A percentile compares a stretch with the other conserved stretches of the same genome.
Conservation (phyloP, 148 eudicot species). For the Pharnaceum exiguum region DNA sequence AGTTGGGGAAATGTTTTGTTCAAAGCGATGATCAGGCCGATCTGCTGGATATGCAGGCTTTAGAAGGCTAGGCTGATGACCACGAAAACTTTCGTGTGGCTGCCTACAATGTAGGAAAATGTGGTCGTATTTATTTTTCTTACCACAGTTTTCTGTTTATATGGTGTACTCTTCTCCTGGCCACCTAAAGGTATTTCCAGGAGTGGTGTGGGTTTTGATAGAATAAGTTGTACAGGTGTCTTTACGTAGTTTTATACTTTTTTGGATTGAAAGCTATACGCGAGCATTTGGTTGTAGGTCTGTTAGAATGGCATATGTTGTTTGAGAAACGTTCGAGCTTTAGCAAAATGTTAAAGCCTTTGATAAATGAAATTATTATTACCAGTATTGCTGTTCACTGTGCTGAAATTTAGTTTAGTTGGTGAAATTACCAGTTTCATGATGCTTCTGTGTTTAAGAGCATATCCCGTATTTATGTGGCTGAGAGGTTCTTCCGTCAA, state of each 20-base stretch:
- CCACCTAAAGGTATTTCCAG: conserved; percentile 9
- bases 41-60: conserved; percentile 10
- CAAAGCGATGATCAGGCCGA: too few relatives aligned
- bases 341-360: too few relatives aligned
- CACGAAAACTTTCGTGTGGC: conserved; percentile 20
- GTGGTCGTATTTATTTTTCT: conserved; percentile 24
- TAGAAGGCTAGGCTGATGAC: conserved; percentile 5
- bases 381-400: too few relatives aligned
- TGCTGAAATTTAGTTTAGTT: conserved; percentile 3
- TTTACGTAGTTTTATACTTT: background rate
- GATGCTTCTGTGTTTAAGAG: too few relatives aligned
- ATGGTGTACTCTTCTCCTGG: conserved; percentile 5
- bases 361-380: too few relatives aligned
- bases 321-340: background rate
- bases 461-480: too few relatives aligned
- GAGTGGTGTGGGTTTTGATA: conserved; percentile 4
- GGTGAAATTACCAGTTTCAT: too few relatives aligned
- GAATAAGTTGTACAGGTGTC: conserved; percentile 36
- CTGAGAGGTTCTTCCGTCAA: too few relatives aligned
- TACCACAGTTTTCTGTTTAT: conserved; percentile 25
- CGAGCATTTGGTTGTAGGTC: background rate
- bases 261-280: conserved; percentile 10
- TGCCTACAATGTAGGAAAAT: conserved; percentile 6
- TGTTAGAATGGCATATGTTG: conserved; percentile 2
- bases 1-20: too few relatives aligned